A percentile compares a stretch with the other conserved stretches of the same genome.
These are phyloP conservation scores for Phytophthora multivora DNA, from an alignment of 352 stramenopile species.

Conservation along the genomic window DNA sequence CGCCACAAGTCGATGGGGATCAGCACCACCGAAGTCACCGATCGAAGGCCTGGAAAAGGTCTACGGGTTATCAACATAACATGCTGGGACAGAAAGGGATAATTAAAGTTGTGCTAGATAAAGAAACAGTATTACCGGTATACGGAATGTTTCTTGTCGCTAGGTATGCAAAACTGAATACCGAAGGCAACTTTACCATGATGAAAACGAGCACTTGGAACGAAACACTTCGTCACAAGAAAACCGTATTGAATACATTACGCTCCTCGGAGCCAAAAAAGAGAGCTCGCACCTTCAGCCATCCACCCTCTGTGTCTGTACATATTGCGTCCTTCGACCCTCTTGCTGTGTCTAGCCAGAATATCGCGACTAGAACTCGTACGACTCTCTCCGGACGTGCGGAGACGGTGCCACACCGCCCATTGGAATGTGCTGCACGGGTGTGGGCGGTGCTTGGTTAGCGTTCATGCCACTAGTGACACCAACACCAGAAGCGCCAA, in stretches of 20 bases:
- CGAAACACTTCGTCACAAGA: slow-evolving; percentile 17
- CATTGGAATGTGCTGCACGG: slow-evolving; percentile 24
- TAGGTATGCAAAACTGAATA: not conserved
- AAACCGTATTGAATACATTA: slow-evolving; percentile 35
- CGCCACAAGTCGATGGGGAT: slow-evolving; percentile 17
- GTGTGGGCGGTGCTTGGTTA: slow-evolving; percentile 26
- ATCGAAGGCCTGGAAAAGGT: slow-evolving; percentile 16
- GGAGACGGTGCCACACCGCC: slow-evolving; percentile 32
- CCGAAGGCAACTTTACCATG: not conserved
- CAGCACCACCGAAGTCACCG: slow-evolving; percentile 6
- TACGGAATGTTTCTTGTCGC: not conserved
- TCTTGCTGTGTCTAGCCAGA: slow-evolving; percentile 8
- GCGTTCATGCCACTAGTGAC: slow-evolving; percentile 15
- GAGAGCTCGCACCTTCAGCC: slow-evolving; percentile 16
- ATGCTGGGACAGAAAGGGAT: not conserved
- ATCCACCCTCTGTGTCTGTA: slow-evolving; percentile 20
- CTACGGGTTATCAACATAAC: slow-evolving; percentile 5
- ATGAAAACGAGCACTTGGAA: not conserved
- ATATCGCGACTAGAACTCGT: slow-evolving; percentile 37
- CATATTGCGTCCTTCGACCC: slow-evolving; percentile 12
- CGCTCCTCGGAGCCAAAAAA: slow-evolving; percentile 25
- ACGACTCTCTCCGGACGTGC: slow-evolving; percentile 39
- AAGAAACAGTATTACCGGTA: not conserved
- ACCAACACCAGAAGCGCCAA: not conserved
- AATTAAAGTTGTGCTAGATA: too few species aligned